These are phyloP conservation scores for Eruca vesicaria DNA, from an alignment of 441 rosid species.

Conservation along the genomic window DNA sequence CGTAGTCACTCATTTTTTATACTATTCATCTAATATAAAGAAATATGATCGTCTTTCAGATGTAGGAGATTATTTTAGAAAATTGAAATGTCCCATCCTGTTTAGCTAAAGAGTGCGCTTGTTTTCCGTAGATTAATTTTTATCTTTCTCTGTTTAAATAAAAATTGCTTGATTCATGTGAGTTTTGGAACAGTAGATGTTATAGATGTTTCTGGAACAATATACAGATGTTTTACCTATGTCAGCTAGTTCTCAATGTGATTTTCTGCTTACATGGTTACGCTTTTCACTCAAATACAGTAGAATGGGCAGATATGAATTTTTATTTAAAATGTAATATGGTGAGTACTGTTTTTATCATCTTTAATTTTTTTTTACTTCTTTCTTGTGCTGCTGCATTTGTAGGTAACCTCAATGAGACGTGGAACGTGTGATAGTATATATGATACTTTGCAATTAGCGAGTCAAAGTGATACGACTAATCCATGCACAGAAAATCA, in stretches of 20 bases:
- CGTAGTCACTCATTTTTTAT: neutral
- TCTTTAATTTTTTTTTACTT: conserved; percentile 4
- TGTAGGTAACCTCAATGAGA: conserved; percentile 82
- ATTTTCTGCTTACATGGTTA: neutral
- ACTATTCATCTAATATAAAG: neutral
- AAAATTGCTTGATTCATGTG: neutral
- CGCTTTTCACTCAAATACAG: neutral
- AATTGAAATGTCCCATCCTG: neutral
- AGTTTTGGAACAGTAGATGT: neutral
- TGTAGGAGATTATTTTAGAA: neutral
- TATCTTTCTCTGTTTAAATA: neutral
- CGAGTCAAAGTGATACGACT: conserved; percentile 42
- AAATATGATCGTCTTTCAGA: conserved; percentile 2
- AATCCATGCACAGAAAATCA: conserved; percentile 43
- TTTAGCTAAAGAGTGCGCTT: conserved; percentile 3
- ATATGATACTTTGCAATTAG: conserved; percentile 69
- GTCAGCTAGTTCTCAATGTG: neutral
- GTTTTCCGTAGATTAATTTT: conserved; percentile 10
- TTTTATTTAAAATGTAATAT: neutral
- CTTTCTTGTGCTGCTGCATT: conserved; percentile 16
- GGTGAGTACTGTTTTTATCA: neutral
- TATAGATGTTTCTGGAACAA: neutral
- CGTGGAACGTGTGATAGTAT: conserved; percentile 85
- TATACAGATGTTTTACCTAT: neutral
- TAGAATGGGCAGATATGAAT: neutral